Evolutionary conservation across 164 flowering plant species (phyloP), one percentile per base, ranked within the genome.

Genomic region (Paratinospora sagittata): DNA sequence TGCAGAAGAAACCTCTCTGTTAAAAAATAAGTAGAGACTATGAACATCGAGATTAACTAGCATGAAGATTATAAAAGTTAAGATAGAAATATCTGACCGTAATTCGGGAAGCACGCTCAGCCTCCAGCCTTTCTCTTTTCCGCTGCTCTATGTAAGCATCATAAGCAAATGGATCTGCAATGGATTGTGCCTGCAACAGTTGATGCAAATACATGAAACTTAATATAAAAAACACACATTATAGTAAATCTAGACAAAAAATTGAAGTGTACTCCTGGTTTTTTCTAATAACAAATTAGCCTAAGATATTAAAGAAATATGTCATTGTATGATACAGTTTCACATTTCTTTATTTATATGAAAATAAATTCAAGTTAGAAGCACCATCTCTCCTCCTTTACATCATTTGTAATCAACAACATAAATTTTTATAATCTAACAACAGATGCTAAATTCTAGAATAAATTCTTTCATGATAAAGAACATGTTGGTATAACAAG

Each of bases 131-230:
- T 83, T 88, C 86, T 76, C 80, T 80, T 74, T 88, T 92, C 65
- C 80, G 77, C 78, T 83, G 76, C 81, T 92, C 93, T 73, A 82
- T 80, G 73, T 88, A 91, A 64, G 76, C 16, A 17, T 85, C 90
- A 81, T 91, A 91, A 52, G 81, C 90, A 78, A 89, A 87, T 66
- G 97, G 97, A 73, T 90, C 82, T 34, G 80, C 88, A 77, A 81
- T 26, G 13, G 83, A 78, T 71, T 87, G 76, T n/a, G 90, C 92
- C 97, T 95, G 87, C 79, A 81, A 68, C 27, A 72, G 57, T 45
- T 24, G 3, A 37, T 36, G 67, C 10, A 55, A 36, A 70, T 3
- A 37, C 14, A 34, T 26, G n/a, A 16, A 67, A 67, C 12, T 26
- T 47, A 16, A 37, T 0, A 55, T 8, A 23, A 55, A n/a, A n/a